Percentiles rank a stretch among this genome's conserved stretches.
Conservation (phyloP, 1,139 yeast genomes). For the Pichia norvegensis region DNA sequence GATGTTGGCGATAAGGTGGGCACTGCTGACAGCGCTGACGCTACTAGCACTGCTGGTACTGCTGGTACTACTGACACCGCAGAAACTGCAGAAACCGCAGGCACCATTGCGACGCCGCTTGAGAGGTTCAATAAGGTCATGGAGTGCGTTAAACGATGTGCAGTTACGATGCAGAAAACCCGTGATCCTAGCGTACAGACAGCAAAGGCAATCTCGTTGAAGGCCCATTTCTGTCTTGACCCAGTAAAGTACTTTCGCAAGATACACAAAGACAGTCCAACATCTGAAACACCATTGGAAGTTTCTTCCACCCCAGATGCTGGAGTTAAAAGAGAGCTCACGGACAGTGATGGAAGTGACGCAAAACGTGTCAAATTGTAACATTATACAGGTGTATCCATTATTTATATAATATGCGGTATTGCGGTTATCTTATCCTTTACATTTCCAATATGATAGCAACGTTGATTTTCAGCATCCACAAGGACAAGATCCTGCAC, state of each 20-base stretch:
- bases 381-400: too few relatives aligned
- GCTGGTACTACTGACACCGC: background rate
- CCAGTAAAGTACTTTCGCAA: conserved; percentile 34
- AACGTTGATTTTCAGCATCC: conserved; percentile 38
- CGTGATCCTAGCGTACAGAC: conserved; percentile 49
- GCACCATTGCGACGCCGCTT: too few relatives aligned
- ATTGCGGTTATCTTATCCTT: conserved; percentile 45
- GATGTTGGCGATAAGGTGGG: background rate
- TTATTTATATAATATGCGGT: conserved; percentile 32
- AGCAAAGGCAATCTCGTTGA: conserved; percentile 54
- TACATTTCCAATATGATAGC: conserved; percentile 56
- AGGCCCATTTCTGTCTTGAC: conserved; percentile 53
- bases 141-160: conserved; percentile 42
- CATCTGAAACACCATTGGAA: too few relatives aligned
- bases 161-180: conserved; percentile 29
- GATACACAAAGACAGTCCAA: conserved; percentile 1
- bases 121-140: conserved; percentile 39
- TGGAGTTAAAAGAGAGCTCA: conserved; percentile 2
- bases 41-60: too few relatives aligned
- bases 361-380: conserved; percentile 7
- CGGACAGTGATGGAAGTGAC: background rate
- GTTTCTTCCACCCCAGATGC: background rate
- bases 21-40: too few relatives aligned
- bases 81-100: too few relatives aligned
- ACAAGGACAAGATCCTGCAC: conserved; percentile 69